Conservation (phyloP, 345 rosid genomes). For the Hibiscus syriacus region DNA sequence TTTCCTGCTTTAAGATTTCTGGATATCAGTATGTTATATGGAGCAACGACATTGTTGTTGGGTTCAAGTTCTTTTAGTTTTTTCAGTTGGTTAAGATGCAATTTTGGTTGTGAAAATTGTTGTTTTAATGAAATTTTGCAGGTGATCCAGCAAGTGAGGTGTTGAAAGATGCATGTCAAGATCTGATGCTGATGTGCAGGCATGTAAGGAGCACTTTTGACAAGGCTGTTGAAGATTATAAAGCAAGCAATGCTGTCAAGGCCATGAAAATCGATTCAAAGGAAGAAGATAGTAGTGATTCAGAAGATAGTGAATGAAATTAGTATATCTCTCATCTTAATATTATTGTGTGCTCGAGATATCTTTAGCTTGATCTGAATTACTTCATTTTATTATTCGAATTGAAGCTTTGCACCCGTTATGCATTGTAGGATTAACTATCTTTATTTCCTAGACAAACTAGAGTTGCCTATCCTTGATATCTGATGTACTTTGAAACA, state of each 20-base stretch:
- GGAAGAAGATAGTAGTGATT: conserved; percentile 9
- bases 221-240: conserved; percentile 43
- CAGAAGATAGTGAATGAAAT: conserved; percentile 3
- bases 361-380: neutral
- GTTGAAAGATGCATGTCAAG: conserved; percentile 70
- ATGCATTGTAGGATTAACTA: neutral
- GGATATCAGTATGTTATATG: no score
- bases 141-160: conserved; percentile 85
- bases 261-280: conserved; percentile 17
- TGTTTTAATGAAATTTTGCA: conserved; percentile 19
- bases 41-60: no score
- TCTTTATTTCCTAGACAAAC: neutral
- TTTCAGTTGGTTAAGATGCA: no score
- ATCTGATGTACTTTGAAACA: neutral
- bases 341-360: conserved; percentile 1
- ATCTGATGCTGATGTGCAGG: conserved; percentile 66
- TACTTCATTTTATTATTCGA: neutral
- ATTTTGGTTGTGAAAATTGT: neutral
- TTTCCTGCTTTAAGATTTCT: no score
- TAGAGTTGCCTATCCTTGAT: neutral
- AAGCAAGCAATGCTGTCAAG: conserved; percentile 8
- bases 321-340: neutral
- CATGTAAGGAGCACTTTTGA: conserved; percentile 65
- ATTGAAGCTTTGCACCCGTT: no score
- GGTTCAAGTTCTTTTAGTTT: no score